Conservation (phyloP, 441 rosid species). For the Adansonia rubrostipa region DNA sequence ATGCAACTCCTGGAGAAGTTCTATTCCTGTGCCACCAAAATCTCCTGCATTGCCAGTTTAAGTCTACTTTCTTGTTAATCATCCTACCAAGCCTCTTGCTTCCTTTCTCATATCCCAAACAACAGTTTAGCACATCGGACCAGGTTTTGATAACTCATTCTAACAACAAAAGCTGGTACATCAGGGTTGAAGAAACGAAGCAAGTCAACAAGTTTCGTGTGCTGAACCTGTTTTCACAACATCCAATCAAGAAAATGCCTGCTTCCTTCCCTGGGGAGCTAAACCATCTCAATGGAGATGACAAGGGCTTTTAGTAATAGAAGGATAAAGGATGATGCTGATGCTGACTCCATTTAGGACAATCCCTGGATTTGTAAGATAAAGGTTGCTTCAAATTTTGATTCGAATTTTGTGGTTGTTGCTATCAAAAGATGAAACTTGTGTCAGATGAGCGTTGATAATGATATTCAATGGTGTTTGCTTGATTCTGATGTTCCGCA, state of each 20-base stretch:
- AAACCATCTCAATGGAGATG: slow-evolving; percentile 8
- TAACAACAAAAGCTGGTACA: slow-evolving; percentile 16
- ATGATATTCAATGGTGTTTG: neutral
- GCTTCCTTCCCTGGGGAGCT: slow-evolving; percentile 2
- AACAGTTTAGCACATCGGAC: slow-evolving; percentile 12
- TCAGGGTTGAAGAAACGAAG: slow-evolving; percentile 18
- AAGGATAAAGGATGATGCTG: neutral
- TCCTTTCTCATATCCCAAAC: neutral
- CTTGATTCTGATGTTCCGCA: neutral
- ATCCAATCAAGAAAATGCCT: neutral
- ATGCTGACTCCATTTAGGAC: neutral
- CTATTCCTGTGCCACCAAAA: neutral
- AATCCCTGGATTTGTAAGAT: slow-evolving; percentile 16
- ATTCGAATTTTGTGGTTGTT: neutral
- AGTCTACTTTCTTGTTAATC: neutral
- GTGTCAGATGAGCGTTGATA: neutral
- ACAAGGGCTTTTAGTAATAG: neutral
- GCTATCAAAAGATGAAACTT: neutral
- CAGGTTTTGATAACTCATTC: neutral
- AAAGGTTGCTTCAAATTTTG: neutral
- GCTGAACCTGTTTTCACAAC: slow-evolving; percentile 20
- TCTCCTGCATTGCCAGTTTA: neutral
- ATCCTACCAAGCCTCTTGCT: too few species aligned
- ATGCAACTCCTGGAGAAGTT: slow-evolving; percentile 5
- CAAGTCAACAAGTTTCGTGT: neutral